Evolutionary conservation across 768 basidiomycete genomes (phyloP), one percentile per base, ranked within the genome.

Genomic region (Psilocybe azurescens): DNA sequence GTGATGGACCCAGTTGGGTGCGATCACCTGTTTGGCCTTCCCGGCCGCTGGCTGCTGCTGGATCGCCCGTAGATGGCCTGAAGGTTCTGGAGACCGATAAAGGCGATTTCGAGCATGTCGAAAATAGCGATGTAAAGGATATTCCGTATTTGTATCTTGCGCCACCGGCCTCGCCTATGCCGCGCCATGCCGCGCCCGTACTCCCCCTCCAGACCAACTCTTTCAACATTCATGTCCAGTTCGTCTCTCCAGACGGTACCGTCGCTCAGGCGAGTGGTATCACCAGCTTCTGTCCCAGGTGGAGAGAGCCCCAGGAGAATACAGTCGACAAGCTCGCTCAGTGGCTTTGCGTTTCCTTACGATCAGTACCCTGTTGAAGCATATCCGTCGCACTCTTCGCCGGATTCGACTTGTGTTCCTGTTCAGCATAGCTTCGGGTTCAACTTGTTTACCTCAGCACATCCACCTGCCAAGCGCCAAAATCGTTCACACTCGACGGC

Each of bases 1-100:
- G 76, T 36, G 75, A 76, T 28, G 77, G 80, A 13, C 78, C 85
- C 4, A 87, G 86, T 69, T 89, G 88, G 88, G 78, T 81, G 10
- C 75, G 70, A 36, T 75, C 77, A 38, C 74, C 75, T 33, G 59
- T 69, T 16, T 76, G 74, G 69, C 61, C 66, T 8, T 41, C 72
- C 11, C 69, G 62, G 50, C 60, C 65, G 18, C 41, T 44, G n/a
- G 41, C 41, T 44, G 41, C 41, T 67, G 68, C 28, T 62, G 68
- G 24, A 68, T 58, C 54, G 44, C 54, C 51, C 10, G 54, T 20
- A 65, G 66, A 53, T 28, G 29, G 30, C 33, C 11, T 53, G 5
- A 53, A 53, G 30, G 9, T 36, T 5, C 6, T 36, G n/a, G 52
- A 63, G 29, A 60, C 32, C 9, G 64, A 67, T 5, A 57, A 53